Conservation (phyloP, 805 yeast genomes). For the Debaryomyces castellii region DNA sequence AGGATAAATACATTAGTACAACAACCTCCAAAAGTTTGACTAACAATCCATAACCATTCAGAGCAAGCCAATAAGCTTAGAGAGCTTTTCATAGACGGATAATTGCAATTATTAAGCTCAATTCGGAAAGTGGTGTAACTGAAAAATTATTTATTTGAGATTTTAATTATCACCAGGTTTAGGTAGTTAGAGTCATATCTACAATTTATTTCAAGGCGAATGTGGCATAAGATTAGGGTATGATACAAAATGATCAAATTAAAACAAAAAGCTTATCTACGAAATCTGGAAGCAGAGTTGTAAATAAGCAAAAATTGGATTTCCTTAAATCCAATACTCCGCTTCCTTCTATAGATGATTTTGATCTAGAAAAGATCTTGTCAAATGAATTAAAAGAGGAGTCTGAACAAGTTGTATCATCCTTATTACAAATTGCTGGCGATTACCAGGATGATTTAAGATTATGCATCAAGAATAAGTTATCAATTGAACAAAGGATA, state of each 20-base stretch:
- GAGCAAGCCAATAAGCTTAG: constrained; percentile 1
- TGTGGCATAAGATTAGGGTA: not conserved
- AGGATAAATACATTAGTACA: constrained; percentile 67
- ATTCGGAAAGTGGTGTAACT: not conserved
- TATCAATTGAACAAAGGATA: constrained; percentile 38
- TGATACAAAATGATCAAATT: not conserved
- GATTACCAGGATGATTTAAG: constrained; percentile 38
- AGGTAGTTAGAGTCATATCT: not conserved
- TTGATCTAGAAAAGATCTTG: constrained; percentile 31
- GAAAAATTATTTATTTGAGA: not conserved
- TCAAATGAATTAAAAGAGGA: constrained; percentile 23
- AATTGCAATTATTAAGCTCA: not conserved
- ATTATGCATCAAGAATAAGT: constrained; percentile 29
- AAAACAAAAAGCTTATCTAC: not conserved
- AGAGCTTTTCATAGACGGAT: not conserved
- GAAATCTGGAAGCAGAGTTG: not conserved
- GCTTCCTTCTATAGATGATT: constrained; percentile 30
- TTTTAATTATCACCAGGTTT: not conserved
- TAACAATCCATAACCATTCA: constrained; percentile 5
- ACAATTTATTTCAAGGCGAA: not conserved
- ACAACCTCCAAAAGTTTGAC: constrained; percentile 67
- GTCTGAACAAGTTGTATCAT: constrained; percentile 26
- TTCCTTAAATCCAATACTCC: constrained; percentile 3
- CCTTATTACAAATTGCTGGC: constrained; percentile 24
- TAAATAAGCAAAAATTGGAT: not conserved